These are phyloP conservation scores for Acacia concinna DNA, from an alignment of 331 rosid species.

Conservation along the genomic window DNA sequence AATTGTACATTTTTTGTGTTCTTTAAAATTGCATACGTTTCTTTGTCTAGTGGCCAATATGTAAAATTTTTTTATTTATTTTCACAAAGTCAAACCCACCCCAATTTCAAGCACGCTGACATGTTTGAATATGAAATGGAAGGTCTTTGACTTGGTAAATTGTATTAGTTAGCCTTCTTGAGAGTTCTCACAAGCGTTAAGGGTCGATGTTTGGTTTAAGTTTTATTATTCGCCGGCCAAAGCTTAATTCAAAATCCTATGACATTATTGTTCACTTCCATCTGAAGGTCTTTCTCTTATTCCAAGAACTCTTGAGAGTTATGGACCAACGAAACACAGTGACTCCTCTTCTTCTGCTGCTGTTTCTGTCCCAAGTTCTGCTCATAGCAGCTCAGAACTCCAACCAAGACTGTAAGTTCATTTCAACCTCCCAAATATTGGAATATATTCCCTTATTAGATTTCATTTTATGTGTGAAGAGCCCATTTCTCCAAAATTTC, in stretches of 20 bases:
- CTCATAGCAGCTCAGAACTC: conserved; percentile 39
- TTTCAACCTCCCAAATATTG: conserved; percentile 5
- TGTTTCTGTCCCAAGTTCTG: conserved; percentile 37
- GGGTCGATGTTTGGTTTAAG: conserved; percentile 16
- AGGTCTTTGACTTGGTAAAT: conserved; percentile 37
- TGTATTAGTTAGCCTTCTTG: conserved; percentile 31
- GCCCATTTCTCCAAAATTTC: background rate
- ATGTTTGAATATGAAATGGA: conserved; percentile 12
- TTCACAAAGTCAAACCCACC: background rate
- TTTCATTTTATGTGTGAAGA: conserved; percentile 18
- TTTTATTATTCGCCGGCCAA: background rate
- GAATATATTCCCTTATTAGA: background rate
- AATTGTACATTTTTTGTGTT: background rate
- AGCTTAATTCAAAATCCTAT: background rate
- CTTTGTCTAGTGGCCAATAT: background rate
- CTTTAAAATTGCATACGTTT: background rate
- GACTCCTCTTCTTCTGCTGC: conserved; percentile 32
- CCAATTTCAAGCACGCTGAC: background rate
- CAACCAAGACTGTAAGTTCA: conserved; percentile 44
- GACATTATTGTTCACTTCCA: background rate
- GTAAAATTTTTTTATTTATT: background rate
- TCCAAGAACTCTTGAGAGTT: background rate
- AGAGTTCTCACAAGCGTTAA: background rate
- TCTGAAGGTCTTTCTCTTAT: background rate
- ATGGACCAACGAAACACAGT: conserved; percentile 35